Evolutionary conservation across 139 green algal species (phyloP).

Genomic region (Spirogloea muscicola): DNA sequence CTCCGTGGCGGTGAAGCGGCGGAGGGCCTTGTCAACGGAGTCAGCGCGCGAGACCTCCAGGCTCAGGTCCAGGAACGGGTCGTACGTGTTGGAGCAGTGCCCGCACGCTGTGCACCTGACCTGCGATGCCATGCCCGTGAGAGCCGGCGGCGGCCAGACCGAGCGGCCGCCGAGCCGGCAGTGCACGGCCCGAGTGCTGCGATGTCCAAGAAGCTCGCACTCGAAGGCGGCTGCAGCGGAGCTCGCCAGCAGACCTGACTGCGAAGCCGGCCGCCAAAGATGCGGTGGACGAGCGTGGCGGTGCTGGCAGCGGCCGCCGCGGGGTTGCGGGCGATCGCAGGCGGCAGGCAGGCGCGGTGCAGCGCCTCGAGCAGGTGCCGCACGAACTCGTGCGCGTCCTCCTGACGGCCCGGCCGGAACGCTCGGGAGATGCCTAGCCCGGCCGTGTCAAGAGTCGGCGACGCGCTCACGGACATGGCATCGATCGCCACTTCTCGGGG

Average conservation of each 20-base stretch:
- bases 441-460: too few species aligned
- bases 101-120: conserved; percentile 78
- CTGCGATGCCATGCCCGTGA: too few species aligned
- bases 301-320: background rate
- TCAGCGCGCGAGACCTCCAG: conserved; percentile 70
- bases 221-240: too few species aligned
- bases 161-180: too few species aligned
- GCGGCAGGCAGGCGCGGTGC: conserved; percentile 36
- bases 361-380: conserved; percentile 55
- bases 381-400: conserved; percentile 67
- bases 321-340: background rate
- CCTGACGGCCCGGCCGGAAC: conserved; percentile 51
- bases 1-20: conserved; percentile 47
- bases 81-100: conserved; percentile 75
- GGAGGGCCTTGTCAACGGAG: conserved; percentile 36
- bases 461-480: too few species aligned
- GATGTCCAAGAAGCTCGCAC: too few species aligned
- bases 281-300: conserved; percentile 14
- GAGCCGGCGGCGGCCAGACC: too few species aligned
- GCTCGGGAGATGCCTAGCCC: conserved; percentile 24
- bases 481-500: too few species aligned
- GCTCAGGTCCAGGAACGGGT: conserved; percentile 87
- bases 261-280: conserved; percentile 83
- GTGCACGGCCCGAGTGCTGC: too few species aligned
- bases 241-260: too few species aligned